A percentile compares a stretch with the other conserved stretches of the same genome.
Conservation (phyloP, 2,329 filamentous ascomycete genomes). For the Penicillium brasilianum region DNA sequence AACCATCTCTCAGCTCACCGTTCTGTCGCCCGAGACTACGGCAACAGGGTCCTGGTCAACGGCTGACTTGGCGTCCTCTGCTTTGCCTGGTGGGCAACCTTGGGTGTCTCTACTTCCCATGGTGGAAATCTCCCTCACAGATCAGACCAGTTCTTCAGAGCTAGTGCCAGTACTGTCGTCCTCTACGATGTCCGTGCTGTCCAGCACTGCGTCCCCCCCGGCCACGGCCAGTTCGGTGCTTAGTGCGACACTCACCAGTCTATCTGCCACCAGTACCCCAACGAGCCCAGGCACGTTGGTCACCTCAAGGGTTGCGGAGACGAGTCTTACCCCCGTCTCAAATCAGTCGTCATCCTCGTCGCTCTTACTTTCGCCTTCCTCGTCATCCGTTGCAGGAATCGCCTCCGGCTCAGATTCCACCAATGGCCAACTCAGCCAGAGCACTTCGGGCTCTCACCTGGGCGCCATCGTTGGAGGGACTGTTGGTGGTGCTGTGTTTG, state of each 20-base stretch:
- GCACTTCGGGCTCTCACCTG: conserved; percentile 4
- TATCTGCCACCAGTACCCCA: neutral
- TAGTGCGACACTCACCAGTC: neutral
- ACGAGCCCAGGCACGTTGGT: neutral
- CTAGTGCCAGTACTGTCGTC: neutral
- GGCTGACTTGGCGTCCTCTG: neutral
- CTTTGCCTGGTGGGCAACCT: too few species aligned
- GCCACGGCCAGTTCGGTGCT: neutral
- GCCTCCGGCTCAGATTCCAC: conserved; percentile 8
- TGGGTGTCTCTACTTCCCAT: neutral
- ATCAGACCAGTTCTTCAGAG: neutral
- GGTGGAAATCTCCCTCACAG: neutral
- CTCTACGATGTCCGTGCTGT: neutral
- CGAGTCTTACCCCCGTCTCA: neutral
- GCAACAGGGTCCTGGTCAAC: neutral
- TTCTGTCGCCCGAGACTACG: neutral
- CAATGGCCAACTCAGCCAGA: neutral
- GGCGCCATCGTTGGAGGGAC: conserved; percentile 37
- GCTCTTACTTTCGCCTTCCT: neutral
- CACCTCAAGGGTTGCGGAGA: neutral
- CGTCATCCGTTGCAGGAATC: neutral
- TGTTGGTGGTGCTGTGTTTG: conserved; percentile 34
- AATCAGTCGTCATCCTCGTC: neutral
- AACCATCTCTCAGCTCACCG: neutral
- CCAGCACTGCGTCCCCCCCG: neutral